These are phyloP conservation scores for Neopestalotiopsis rosae DNA, from an alignment of 2,329 filamentous ascomycete genomes.

Conservation along the genomic window DNA sequence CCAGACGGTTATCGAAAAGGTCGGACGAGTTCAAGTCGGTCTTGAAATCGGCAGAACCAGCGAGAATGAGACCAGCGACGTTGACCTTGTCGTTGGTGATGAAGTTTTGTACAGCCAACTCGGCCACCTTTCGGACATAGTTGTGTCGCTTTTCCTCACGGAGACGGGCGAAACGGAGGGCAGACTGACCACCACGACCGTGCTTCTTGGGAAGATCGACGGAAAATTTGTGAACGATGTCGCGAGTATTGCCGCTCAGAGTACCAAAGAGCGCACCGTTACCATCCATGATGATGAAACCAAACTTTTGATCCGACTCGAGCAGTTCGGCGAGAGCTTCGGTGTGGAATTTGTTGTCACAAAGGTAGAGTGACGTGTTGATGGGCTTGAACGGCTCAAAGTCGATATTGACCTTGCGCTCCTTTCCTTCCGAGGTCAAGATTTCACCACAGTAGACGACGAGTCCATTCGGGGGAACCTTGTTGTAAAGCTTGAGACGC, in stretches of 20 bases:
- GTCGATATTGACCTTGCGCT: conserved; percentile 99
- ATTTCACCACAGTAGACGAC: conserved; percentile 99
- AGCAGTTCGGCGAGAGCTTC: conserved; percentile 96
- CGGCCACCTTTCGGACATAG: conserved; percentile 98
- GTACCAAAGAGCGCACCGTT: conserved; percentile 98
- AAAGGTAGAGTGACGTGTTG: conserved; percentile 98
- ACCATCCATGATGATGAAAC: conserved; percentile 99
- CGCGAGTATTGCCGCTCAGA: conserved; percentile 94
- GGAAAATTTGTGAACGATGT: conserved; percentile 96
- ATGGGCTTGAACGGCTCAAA: conserved; percentile 99
- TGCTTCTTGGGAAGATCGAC: conserved; percentile 99
- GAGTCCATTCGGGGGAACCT: conserved; percentile 95
- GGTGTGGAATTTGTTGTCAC: conserved; percentile 99
- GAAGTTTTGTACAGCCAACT: conserved; percentile 97
- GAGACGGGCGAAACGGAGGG: conserved; percentile 98
- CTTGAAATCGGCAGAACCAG: conserved; percentile 99
- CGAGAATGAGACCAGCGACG: conserved; percentile 91
- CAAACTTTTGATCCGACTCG: conserved; percentile 98
- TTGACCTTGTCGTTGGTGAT: conserved; percentile 99
- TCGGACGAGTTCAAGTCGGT: conserved; percentile 98
- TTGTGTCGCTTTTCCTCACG: conserved; percentile 99
- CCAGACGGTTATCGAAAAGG: conserved; percentile 91
- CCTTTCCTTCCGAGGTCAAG: conserved; percentile 96
- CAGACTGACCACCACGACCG: conserved; percentile 99
- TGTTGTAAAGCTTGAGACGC: conserved; percentile 98